A percentile compares a stretch with the other conserved stretches of the same genome.
These are phyloP conservation scores for Botryobasidium botryosum DNA, from an alignment of 768 basidiomycete species.

Conservation along the genomic window DNA sequence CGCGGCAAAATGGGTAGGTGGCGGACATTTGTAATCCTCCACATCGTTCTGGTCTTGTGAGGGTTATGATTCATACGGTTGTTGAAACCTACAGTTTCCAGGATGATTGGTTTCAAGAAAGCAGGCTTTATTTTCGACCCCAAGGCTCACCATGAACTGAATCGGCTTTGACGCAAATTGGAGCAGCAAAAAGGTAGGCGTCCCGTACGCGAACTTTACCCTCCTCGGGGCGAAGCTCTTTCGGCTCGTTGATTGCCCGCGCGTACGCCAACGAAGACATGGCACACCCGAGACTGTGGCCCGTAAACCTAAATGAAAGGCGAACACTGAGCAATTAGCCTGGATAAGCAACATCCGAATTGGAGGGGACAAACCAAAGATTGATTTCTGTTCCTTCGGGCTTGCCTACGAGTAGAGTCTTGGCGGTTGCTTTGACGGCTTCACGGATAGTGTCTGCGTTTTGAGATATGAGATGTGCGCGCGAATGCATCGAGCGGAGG, in stretches of 20 bases:
- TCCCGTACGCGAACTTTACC: constrained; percentile 11
- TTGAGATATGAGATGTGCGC: too few relatives aligned
- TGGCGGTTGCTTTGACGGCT: constrained; percentile 4
- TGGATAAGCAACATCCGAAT: neutral
- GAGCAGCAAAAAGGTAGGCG: constrained; percentile 14
- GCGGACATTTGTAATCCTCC: too few relatives aligned
- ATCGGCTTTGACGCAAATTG: too few relatives aligned
- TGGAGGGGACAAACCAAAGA: neutral
- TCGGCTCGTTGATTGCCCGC: constrained; percentile 4
- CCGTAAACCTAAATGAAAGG: constrained; percentile 2
- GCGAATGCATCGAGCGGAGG: too few relatives aligned
- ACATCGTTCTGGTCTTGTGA: too few relatives aligned
- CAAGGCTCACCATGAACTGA: too few relatives aligned
- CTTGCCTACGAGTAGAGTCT: neutral
- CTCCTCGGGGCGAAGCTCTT: too few relatives aligned
- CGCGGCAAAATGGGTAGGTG: too few relatives aligned
- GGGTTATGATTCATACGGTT: too few relatives aligned
- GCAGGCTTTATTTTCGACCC: too few relatives aligned
- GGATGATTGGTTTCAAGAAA: too few relatives aligned
- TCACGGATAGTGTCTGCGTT: constrained; percentile 7
- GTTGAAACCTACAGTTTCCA: too few relatives aligned
- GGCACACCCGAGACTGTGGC: constrained; percentile 13
- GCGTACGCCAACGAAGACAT: constrained; percentile 13
- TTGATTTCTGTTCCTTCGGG: neutral
- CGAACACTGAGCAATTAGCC: neutral